Base-by-base conservation (phyloP, 495 filamentous ascomycete species). In the Lasiosphaeria hispida region DNA sequence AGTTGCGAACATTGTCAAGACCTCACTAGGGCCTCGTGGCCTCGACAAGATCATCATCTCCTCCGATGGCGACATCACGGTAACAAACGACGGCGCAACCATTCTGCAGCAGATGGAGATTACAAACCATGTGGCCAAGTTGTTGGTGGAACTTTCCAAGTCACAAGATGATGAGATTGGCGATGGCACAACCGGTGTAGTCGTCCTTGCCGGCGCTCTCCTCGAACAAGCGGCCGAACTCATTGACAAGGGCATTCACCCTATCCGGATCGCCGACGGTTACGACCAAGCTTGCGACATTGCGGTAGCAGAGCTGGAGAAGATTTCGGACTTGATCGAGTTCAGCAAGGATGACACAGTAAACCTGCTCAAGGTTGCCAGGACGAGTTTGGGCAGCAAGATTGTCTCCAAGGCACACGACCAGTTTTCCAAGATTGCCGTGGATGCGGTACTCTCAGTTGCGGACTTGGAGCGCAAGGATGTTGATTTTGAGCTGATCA, bases 11-110 rank as follows among this genome's bases (percentile, higher is more conserved):
- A 96, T 97, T 63, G 91, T 99, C 73, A 96, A 96, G 79, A 92
- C 91, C 62, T 99, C 94, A 67, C 78, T 99, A 72, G 94, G 94
- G 45, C 94, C 94, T 55, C 88, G 95, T 64, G 94, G 94, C 54
- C 85, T 99, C 65, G 94, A 99, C 80, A 99, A 99, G 79, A 99
- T 99, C 68, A 80, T 99, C 62, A 99, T 99, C 65, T 99, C 94
- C 43, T 90, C 94, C 34, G 94, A 99, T 73, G 94, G 94, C 69
- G 94, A 97, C 75, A 99, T 99, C 72, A 99, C 94, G 41, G 92
- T 99, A 45, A 99, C 94, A 57, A 99, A 99, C 71, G 94, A 99
- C 80, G 94, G 94, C 67, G 94, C 94, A 54, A 99, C 94, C 6
- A 99, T 99, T 62, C 78, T 99, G 58, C 83, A 86, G 61, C 94